Conservation (phyloP, 1,139 yeast species). For the Diutina pseudorugosa region DNA sequence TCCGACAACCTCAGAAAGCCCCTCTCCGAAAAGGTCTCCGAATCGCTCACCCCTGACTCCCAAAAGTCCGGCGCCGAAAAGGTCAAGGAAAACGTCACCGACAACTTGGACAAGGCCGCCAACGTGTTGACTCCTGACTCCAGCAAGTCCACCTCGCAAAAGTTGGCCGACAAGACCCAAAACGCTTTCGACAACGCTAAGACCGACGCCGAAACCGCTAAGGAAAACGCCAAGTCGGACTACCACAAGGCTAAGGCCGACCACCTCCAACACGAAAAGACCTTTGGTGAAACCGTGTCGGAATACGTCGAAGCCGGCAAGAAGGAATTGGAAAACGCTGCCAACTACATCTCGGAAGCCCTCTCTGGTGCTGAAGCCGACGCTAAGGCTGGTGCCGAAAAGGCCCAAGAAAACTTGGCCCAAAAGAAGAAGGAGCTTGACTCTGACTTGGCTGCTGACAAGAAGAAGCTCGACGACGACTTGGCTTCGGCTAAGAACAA, state of each 20-base stretch:
- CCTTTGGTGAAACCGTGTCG: not conserved
- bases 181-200: constrained; percentile 1
- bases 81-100: constrained; percentile 12
- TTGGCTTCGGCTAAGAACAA: no score
- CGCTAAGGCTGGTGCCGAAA: not conserved
- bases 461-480: no score
- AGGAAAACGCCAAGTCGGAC: not conserved
- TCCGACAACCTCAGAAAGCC: constrained; percentile 2
- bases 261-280: not conserved
- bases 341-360: not conserved
- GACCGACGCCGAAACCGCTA: not conserved
- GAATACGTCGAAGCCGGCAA: constrained; percentile 4
- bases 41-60: constrained; percentile 2
- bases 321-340: not conserved
- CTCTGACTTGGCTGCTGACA: not conserved
- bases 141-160: not conserved
- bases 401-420: not conserved
- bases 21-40: constrained; percentile 1
- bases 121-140: constrained; percentile 1
- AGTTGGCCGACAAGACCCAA: not conserved
- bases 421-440: not conserved
- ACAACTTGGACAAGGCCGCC: constrained; percentile 1
- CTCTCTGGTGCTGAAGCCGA: not conserved
- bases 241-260: not conserved
- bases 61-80: not conserved